phyloP scores from a whole-genome alignment of 1,139 yeast genomes.

The Meyerozyma athensensis region DNA sequence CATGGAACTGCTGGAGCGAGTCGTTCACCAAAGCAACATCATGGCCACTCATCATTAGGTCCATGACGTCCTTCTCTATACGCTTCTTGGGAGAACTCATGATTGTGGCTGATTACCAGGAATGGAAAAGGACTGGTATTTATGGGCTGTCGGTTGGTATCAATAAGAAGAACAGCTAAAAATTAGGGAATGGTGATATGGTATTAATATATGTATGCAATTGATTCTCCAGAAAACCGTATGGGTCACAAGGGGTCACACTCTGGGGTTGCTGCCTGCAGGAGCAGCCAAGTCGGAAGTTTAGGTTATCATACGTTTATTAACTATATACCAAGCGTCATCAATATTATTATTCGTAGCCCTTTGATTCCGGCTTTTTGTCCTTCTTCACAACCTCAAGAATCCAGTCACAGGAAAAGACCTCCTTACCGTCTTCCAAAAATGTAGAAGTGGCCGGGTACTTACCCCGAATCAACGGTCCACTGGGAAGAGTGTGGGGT shows the following conservation, averaged over 20 bases:
- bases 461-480: slow-evolving; percentile 29
- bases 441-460: slow-evolving; percentile 27
- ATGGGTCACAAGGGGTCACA: not conserved
- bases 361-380: slow-evolving; percentile 15
- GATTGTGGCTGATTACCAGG: no score
- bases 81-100: slow-evolving; percentile 80
- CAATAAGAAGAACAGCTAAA: no score
- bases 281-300: no score
- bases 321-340: not conserved
- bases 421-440: slow-evolving; percentile 21
- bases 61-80: slow-evolving; percentile 96
- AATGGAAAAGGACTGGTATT: no score
- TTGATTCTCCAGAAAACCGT: not conserved
- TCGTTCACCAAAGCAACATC: slow-evolving; percentile 84
- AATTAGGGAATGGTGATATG: no score
- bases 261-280: not conserved
- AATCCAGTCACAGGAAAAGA: slow-evolving; percentile 26
- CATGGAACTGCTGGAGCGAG: slow-evolving; percentile 86
- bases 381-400: slow-evolving; percentile 24
- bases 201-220: not conserved
- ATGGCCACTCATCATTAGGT: slow-evolving; percentile 92
- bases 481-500: slow-evolving; percentile 32
- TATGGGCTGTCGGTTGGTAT: no score
- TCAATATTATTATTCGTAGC: slow-evolving; percentile 2
- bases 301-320: no score